Conservation (phyloP, 140 eudicot genomes). For the Ambrosia hybrid region DNA sequence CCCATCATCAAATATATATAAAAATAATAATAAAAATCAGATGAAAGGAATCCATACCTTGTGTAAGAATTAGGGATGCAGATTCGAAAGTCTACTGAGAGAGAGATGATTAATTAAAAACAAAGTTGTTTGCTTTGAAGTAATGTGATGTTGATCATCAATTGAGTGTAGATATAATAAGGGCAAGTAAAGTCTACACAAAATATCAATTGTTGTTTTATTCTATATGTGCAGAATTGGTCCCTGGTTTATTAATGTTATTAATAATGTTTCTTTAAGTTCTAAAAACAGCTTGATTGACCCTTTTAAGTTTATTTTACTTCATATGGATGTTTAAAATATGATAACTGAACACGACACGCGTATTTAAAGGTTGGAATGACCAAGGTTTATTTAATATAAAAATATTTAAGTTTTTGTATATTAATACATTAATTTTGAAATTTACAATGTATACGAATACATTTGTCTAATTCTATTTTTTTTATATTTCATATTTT, state of each 20-base stretch:
- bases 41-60: conserved; percentile 28
- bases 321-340: no score
- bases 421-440: no score
- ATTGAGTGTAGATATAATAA: conserved; percentile 8
- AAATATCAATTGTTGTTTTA: conserved; percentile 1
- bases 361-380: no score
- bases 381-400: no score
- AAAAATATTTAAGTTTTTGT: no score
- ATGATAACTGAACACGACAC: no score
- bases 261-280: not conserved
- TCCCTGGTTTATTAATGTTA: conserved; percentile 8
- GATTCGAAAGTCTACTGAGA: conserved; percentile 28
- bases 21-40: not conserved
- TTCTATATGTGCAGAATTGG: not conserved
- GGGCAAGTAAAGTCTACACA: conserved; percentile 25
- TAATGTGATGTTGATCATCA: conserved; percentile 10
- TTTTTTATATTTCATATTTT: no score
- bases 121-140: conserved; percentile 29
- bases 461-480: no score
- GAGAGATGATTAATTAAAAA: conserved; percentile 16
- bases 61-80: conserved; percentile 24
- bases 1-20: not conserved
- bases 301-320: not conserved
- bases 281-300: not conserved
- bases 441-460: no score